Conservation (phyloP, 192 early-diverging fungal genomes). For the Geranomyces variabilis region DNA sequence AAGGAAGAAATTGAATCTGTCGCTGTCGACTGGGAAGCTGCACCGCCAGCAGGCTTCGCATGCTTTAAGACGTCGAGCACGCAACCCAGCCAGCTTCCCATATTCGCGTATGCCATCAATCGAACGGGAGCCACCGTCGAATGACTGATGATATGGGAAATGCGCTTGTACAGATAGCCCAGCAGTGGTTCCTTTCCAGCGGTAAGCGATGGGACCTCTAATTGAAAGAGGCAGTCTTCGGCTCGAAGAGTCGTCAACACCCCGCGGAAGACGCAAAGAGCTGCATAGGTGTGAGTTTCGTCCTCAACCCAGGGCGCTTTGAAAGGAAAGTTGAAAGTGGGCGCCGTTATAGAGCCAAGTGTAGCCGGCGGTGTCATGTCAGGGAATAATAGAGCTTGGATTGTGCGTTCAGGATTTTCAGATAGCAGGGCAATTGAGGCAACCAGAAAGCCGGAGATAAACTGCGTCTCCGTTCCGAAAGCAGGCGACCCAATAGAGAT, state of each 20-base stretch:
- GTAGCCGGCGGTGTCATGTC: neutral
- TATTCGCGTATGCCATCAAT: slow-evolving; percentile 39
- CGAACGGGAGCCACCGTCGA: slow-evolving; percentile 30
- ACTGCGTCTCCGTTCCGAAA: slow-evolving; percentile 39
- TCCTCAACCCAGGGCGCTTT: slow-evolving; percentile 7
- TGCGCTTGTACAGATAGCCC: neutral
- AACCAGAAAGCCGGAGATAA: slow-evolving; percentile 42
- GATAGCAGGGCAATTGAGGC: neutral
- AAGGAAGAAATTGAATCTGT: neutral
- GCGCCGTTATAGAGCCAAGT: neutral
- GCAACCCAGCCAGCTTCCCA: slow-evolving; percentile 37
- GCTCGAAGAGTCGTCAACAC: slow-evolving; percentile 26
- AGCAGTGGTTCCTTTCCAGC: neutral
- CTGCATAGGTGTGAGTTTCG: slow-evolving; percentile 7
- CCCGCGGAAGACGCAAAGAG: slow-evolving; percentile 36
- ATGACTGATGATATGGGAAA: neutral
- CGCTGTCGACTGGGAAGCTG: neutral
- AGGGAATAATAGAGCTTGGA: neutral
- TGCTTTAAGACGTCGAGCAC: neutral
- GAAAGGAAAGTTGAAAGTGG: neutral
- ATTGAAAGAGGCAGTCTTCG: neutral
- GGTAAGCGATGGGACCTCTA: too few species aligned
- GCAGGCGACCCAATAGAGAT: slow-evolving; percentile 24
- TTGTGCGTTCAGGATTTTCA: neutral
- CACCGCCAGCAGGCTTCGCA: neutral